Percentiles rank a stretch among this genome's conserved stretches.
Evolutionary conservation across 345 rosid genomes (phyloP).

Genomic region (Firmiana major): DNA sequence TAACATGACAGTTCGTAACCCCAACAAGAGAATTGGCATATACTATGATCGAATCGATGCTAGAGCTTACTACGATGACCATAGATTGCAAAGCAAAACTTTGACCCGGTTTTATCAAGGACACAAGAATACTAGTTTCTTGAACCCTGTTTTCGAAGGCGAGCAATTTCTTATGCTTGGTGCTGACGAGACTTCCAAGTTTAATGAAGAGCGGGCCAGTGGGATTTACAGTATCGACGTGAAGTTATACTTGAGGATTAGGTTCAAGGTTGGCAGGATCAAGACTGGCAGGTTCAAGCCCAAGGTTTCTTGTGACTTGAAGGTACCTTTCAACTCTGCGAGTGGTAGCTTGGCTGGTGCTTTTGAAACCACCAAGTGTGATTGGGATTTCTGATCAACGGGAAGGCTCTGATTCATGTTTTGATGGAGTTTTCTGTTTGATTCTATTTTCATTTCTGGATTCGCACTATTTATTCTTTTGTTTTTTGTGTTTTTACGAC

Average conservation of each 20-base stretch:
- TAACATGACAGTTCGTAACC: slow-evolving; percentile 58
- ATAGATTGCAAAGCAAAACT: slow-evolving; percentile 27
- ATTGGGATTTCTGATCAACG: slow-evolving; percentile 39
- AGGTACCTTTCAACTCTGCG: slow-evolving; percentile 39
- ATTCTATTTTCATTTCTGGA: neutral
- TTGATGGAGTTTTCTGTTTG: slow-evolving; percentile 2
- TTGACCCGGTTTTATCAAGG: slow-evolving; percentile 72
- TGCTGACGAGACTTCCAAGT: slow-evolving; percentile 24
- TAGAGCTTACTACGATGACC: slow-evolving; percentile 40
- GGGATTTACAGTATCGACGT: slow-evolving; percentile 52
- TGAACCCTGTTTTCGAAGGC: slow-evolving; percentile 42
- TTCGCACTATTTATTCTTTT: neutral
- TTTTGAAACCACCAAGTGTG: slow-evolving; percentile 40
- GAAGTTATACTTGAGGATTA: slow-evolving; percentile 49
- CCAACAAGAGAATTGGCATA: slow-evolving; percentile 53
- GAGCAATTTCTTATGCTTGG: slow-evolving; percentile 28
- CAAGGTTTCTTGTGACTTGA: slow-evolving; percentile 53
- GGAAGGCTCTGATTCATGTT: neutral
- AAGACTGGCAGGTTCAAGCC: slow-evolving; percentile 52
- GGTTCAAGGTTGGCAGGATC: slow-evolving; percentile 57
- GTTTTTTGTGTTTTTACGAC: neutral
- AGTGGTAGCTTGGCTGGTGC: slow-evolving; percentile 23
- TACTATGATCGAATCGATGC: slow-evolving; percentile 55
- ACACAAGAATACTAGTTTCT: slow-evolving; percentile 59
- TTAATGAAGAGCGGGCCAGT: slow-evolving; percentile 30